Conservation (phyloP, 2,329 filamentous ascomycete genomes). For the Paecilomyces sp. region DNA sequence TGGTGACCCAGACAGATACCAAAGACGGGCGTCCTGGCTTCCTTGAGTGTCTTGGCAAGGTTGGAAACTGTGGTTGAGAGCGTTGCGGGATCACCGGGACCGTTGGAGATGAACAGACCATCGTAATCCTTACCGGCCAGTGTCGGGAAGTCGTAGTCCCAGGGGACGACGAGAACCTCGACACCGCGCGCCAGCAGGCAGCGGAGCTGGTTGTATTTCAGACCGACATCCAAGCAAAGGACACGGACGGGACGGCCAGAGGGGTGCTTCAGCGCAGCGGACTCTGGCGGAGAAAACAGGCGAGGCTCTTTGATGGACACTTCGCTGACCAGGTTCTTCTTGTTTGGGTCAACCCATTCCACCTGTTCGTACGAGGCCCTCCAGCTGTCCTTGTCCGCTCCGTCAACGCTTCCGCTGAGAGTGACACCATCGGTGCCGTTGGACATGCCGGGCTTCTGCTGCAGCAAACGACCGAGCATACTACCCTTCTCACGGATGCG, state of each 20-base stretch:
- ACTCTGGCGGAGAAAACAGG: slow-evolving; percentile 69
- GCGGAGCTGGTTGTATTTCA: slow-evolving; percentile 96
- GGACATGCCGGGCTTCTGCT: slow-evolving; percentile 53
- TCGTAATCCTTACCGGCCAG: slow-evolving; percentile 80
- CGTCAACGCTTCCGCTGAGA: slow-evolving; percentile 10
- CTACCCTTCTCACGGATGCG: slow-evolving; percentile 88
- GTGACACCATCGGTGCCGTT: slow-evolving; percentile 34
- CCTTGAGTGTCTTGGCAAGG: slow-evolving; percentile 66
- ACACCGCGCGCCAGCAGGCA: slow-evolving; percentile 87
- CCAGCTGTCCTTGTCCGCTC: slow-evolving; percentile 37
- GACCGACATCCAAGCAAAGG: slow-evolving; percentile 88
- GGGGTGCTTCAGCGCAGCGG: slow-evolving; percentile 71
- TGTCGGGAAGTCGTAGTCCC: slow-evolving; percentile 83
- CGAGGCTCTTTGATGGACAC: slow-evolving; percentile 85
- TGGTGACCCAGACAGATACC: slow-evolving; percentile 96
- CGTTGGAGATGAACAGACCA: slow-evolving; percentile 96
- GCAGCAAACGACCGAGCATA: slow-evolving; percentile 86
- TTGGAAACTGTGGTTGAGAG: slow-evolving; percentile 72
- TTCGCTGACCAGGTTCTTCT: slow-evolving; percentile 86
- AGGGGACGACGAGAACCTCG: slow-evolving; percentile 89
- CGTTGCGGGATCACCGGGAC: slow-evolving; percentile 87
- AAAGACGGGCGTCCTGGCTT: slow-evolving; percentile 80
- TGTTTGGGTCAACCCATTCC: slow-evolving; percentile 88
- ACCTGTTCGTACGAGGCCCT: slow-evolving; percentile 63
- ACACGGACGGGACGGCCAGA: slow-evolving; percentile 82